Base-by-base conservation (phyloP, 192 early-diverging fungal species). In the Coemansia guatemalensis region DNA sequence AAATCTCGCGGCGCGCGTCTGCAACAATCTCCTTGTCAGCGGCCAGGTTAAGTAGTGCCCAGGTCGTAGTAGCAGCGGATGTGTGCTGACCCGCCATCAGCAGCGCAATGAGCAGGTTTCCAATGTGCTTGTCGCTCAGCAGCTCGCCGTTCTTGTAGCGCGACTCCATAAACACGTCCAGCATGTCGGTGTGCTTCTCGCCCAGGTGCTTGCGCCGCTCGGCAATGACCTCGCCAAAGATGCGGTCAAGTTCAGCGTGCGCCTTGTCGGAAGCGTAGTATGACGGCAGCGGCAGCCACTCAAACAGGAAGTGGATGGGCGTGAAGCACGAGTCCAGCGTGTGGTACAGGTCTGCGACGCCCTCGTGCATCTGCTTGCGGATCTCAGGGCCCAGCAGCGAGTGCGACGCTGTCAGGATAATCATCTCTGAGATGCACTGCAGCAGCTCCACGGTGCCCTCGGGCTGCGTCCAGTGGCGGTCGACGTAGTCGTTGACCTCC, bases 21-120 rank as follows among this genome's bases (percentile, higher is more conserved):
- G 85, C 82, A 64, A 88, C 62, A 27, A 95, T 60, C 2, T 91
- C 81, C 23, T 93, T 92, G 55, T 86, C 82, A 21, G 82, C 74
- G 26, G 97, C 94, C 56, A 99, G 73, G 76, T 93, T 88, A 59
- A 96, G 85, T 14, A 96, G 68, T 8, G 94, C 86, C 97, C 97
- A 99, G 33, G 93, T 88, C 9, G 88, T 84, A 21, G 97, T 96
- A 44, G 97, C 94, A 18, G 94, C 91, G 20, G 84, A 87, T 5
- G 97, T 97, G 79, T 99, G 97, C 75, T 97, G 95, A n/a, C 97
- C 97, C 32, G 92, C 97, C 88, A 99, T 93, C 51, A 99, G 83
- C 49, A 93, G 70, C 21, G 97, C 97, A 85, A 99, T 99, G 90
- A 97, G 91, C 86, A 99, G 89, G 85, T 94, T 91, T 23, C 94